phyloP scores from a whole-genome alignment of 148 eudicot species.

The Rhododendron kiyosumense region DNA sequence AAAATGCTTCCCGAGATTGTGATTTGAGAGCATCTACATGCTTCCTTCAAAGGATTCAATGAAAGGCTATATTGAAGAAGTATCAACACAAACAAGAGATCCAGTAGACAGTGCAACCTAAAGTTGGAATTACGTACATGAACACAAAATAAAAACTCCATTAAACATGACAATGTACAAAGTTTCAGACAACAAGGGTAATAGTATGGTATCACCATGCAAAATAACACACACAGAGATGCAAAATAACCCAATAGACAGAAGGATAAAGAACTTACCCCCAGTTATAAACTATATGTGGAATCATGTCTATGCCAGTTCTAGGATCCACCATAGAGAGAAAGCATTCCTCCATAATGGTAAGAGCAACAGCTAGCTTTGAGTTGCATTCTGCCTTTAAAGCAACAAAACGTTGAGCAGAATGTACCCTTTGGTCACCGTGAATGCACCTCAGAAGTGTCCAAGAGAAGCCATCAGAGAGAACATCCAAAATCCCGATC shows the following conservation, averaged over 20 bases:
- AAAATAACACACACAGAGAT: neutral
- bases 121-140: neutral
- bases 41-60: neutral
- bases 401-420: slow-evolving; percentile 58
- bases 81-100: neutral
- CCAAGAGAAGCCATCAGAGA: slow-evolving; percentile 68
- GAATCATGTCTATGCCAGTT: slow-evolving; percentile 96
- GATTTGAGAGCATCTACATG: neutral
- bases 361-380: slow-evolving; percentile 91
- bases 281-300: slow-evolving; percentile 92
- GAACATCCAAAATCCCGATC: slow-evolving; percentile 48
- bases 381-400: slow-evolving; percentile 92
- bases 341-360: slow-evolving; percentile 97
- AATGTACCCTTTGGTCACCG: slow-evolving; percentile 72
- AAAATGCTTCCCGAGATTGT: neutral
- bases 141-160: neutral
- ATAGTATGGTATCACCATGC: neutral
- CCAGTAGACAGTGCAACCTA: slow-evolving; percentile 1
- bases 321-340: slow-evolving; percentile 90
- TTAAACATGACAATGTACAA: neutral
- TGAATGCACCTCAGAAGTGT: slow-evolving; percentile 77
- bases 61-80: neutral
- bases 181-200: neutral
- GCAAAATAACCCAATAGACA: neutral
- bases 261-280: slow-evolving; percentile 46